These are phyloP conservation scores for Salix koriyanagi DNA, from an alignment of 345 rosid species.

Conservation along the genomic window DNA sequence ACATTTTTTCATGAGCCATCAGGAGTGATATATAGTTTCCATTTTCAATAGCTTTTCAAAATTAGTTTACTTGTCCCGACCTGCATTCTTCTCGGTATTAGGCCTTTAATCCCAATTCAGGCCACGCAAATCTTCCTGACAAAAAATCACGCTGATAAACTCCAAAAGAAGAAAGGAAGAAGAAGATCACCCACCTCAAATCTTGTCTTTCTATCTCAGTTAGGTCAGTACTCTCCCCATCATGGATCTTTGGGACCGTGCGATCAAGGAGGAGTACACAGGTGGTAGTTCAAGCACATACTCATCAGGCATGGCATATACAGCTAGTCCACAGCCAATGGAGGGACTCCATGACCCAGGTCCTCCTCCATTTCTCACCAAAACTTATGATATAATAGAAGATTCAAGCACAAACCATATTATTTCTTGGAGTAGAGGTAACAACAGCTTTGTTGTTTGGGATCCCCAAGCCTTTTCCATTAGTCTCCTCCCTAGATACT, in stretches of 20 bases:
- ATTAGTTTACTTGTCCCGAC: background rate
- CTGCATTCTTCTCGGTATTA: background rate
- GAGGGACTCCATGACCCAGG: constrained; percentile 57
- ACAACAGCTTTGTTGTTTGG: constrained; percentile 69
- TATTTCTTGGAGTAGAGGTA: constrained; percentile 65
- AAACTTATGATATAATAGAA: constrained; percentile 66
- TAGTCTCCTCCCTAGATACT: constrained; percentile 28
- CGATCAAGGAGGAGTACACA: constrained; percentile 7
- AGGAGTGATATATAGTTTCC: background rate
- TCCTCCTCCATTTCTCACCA: constrained; percentile 72
- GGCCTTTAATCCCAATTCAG: background rate
- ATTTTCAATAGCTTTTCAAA: background rate
- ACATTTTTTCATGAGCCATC: no score
- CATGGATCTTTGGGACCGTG: constrained; percentile 8
- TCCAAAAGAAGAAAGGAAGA: background rate
- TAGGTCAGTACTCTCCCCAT: background rate
- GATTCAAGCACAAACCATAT: constrained; percentile 53
- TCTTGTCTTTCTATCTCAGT: background rate
- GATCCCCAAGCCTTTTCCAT: constrained; percentile 46
- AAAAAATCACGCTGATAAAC: background rate
- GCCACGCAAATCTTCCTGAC: background rate
- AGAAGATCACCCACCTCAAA: background rate
- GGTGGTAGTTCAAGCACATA: background rate
- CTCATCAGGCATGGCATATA: background rate
- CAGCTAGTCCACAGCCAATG: constrained; percentile 42